Base-by-base conservation (phyloP, 768 basidiomycete species). In the Macrolepiota dolichaula region DNA sequence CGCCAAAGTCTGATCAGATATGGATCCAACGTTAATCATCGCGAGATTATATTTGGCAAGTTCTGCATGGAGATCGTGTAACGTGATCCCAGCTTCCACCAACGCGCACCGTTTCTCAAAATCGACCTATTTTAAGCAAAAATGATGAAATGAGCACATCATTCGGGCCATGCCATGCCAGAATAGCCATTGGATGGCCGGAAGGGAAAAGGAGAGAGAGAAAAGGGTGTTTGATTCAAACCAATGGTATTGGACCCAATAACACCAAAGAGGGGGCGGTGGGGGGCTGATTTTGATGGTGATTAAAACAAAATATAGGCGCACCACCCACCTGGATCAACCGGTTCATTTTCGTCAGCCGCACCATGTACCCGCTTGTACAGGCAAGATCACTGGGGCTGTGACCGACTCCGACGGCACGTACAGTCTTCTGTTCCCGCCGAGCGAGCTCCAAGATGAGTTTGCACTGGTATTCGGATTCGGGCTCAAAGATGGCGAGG, bases 351-450 rank as follows among this genome's bases (percentile, higher is more conserved):
- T 82, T 84, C 46, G 85, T 85, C 62, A 91, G 91, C 56, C 89
- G 81, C 59, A 98, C 74, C 86, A 98, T 90, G 76, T 85, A 95
- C 11, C 87, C 92, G 55, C 77, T 82, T 0, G 95, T 97, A 74
- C 94, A 98, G 0, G 93, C 91, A 53, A 98, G 80, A 76, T 99
- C 96, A 69, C 88, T 91, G 24, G 96, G 96, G 61, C 90, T 92
- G 75, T 98, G 96, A 1, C 96, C 96, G 15, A 93, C 86, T 12
- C 94, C 97, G 12, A 87, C 89, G 0, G 92, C 90, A 58, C 94
- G 85, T 36, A 98, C 79, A 22, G 82, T 78, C 69, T 83, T 85
- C 15, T 81, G 76, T 69, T 94, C 85, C 46, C 89, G 78, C 17
- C 87, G 79, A 0, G 95, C 94, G 25, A 94, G 85, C 68, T 92